These are phyloP conservation scores for Spizellomyces sp. DNA, from an alignment of 192 early-diverging fungal genomes.

Conservation along the genomic window DNA sequence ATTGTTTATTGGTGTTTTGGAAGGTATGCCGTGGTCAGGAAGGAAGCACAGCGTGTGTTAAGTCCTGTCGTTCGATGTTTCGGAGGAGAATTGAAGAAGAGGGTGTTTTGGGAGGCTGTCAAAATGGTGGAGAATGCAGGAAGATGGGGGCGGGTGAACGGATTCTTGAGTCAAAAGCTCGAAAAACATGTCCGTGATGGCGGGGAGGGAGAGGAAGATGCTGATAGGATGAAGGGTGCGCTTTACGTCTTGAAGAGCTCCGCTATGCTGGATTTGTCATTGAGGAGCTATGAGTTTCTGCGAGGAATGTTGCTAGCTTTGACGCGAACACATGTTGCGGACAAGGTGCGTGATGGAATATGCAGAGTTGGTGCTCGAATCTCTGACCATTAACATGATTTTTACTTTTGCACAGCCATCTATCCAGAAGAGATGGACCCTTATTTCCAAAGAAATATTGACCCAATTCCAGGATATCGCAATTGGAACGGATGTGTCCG, in stretches of 20 bases:
- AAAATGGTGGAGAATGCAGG: not conserved
- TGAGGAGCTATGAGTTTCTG: conserved; percentile 59
- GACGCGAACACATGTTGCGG: too few species aligned
- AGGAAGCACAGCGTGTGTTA: conserved; percentile 31
- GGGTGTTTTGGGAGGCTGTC: conserved; percentile 13
- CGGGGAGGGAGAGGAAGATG: conserved; percentile 34
- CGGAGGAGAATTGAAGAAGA: not conserved
- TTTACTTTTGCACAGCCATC: not conserved
- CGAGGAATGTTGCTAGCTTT: not conserved
- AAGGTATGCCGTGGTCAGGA: conserved; percentile 43
- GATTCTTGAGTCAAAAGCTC: not conserved
- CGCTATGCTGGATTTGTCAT: conserved; percentile 49
- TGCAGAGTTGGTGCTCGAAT: too few species aligned
- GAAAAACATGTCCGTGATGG: not conserved
- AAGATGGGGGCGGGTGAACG: not conserved
- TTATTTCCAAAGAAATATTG: conserved; percentile 24
- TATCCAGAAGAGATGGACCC: not conserved
- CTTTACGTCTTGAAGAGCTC: conserved; percentile 63
- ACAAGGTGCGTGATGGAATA: too few species aligned
- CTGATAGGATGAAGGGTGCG: conserved; percentile 70
- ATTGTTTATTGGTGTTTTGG: conserved; percentile 56
- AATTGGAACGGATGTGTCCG: not conserved
- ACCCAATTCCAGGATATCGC: conserved; percentile 13
- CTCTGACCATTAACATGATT: too few species aligned
- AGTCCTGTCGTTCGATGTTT: conserved; percentile 13